Evolutionary conservation across 306 rosid species (phyloP).

Genomic region (Acacia confusa): DNA sequence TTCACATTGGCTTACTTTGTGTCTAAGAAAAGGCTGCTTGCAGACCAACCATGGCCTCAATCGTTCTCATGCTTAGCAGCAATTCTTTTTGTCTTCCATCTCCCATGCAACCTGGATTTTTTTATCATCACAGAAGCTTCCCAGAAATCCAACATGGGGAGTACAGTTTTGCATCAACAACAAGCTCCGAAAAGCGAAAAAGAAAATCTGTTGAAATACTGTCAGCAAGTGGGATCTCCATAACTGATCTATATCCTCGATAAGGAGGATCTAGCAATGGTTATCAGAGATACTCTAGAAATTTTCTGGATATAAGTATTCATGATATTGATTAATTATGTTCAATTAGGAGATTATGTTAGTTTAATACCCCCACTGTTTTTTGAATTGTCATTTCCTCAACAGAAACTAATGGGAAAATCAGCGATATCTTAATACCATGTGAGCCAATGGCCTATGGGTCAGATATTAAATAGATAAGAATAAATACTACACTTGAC

Average conservation of each 20-base stretch:
- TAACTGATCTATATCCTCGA: conserved; percentile 23
- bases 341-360: not conserved
- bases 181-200: not conserved
- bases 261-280: not conserved
- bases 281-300: not conserved
- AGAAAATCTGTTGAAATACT: not conserved
- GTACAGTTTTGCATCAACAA: not conserved
- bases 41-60: conserved; percentile 31
- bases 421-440: not conserved
- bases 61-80: conserved; percentile 30
- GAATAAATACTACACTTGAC: not conserved
- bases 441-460: not conserved
- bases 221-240: conserved; percentile 21
- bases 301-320: too few species aligned
- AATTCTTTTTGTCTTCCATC: not conserved
- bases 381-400: not conserved
- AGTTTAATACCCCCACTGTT: not conserved
- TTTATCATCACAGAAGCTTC: not conserved
- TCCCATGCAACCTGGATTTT: not conserved
- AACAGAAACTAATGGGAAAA: not conserved
- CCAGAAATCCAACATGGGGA: not conserved
- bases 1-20: conserved; percentile 31
- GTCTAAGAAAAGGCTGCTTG: conserved; percentile 33
- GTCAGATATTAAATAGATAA: not conserved
- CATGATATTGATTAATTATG: too few species aligned